Conservation (phyloP, 306 rosid species). For the Amphicarpaea edgeworthii region DNA sequence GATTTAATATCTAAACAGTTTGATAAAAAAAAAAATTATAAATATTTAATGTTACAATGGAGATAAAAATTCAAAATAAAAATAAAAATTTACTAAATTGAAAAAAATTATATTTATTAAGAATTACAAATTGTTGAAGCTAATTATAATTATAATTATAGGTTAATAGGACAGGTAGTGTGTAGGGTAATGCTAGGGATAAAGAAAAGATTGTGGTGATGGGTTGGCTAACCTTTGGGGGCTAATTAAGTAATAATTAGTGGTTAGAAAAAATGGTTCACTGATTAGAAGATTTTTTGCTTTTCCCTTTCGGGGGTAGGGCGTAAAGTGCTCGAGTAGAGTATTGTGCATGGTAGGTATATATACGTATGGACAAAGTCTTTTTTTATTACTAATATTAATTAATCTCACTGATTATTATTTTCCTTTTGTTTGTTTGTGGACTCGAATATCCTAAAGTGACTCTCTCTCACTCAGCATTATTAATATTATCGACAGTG, state of each 20-base stretch:
- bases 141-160: not conserved
- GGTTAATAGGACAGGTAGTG: conserved; percentile 30
- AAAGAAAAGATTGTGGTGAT: not conserved
- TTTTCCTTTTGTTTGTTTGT: conserved; percentile 15
- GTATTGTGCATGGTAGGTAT: not conserved
- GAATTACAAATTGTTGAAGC: no score
- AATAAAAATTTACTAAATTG: no score
- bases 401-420: not conserved
- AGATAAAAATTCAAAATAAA: no score
- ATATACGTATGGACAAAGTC: not conserved
- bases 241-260: not conserved
- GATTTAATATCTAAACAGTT: no score
- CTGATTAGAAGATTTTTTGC: conserved; percentile 24
- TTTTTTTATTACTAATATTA: no score
- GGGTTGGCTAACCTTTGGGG: conserved; percentile 14
- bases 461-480: not conserved
- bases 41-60: no score
- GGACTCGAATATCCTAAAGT: not conserved
- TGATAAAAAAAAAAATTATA: no score
- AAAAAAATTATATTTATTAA: no score
- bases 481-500: not conserved
- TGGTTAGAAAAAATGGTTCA: conserved; percentile 16
- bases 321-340: not conserved
- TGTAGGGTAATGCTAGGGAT: conserved; percentile 4
- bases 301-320: not conserved